Conservation (phyloP, 345 rosid genomes). For the Murraya paniculata region DNA sequence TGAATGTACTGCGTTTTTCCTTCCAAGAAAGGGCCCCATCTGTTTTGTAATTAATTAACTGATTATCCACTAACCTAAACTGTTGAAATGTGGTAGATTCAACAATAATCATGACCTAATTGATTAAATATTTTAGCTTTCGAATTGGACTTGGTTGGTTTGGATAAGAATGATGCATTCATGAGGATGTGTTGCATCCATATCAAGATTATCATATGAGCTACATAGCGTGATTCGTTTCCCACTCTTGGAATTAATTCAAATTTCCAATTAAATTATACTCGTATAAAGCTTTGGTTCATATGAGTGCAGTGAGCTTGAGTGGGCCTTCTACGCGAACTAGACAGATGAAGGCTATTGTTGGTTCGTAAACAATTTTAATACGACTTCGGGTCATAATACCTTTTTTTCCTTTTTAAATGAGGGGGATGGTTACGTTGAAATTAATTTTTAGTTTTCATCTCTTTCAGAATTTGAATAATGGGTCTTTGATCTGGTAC, state of each 20-base stretch:
- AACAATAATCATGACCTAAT: conserved; percentile 5
- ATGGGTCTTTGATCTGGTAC: no score
- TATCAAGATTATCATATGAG: background rate
- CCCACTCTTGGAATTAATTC: background rate
- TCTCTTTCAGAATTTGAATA: no score
- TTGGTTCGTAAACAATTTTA: no score
- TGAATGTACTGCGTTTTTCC: background rate
- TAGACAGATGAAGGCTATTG: no score
- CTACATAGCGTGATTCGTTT: background rate
- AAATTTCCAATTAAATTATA: no score
- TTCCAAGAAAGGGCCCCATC: background rate
- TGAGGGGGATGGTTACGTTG: no score
- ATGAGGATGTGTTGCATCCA: background rate
- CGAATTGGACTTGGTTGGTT: background rate
- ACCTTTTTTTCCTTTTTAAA: no score
- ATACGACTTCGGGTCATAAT: no score
- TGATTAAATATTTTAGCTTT: background rate
- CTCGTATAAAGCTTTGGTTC: no score
- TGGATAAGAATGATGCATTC: conserved; percentile 8
- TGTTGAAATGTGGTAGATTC: background rate
- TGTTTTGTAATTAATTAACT: background rate
- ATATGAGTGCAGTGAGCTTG: no score
- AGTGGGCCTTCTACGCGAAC: no score
- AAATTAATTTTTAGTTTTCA: no score
- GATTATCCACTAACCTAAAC: background rate